These are phyloP conservation scores for Penicilliopsis zonata DNA, from an alignment of 495 filamentous ascomycete species.

Conservation along the genomic window DNA sequence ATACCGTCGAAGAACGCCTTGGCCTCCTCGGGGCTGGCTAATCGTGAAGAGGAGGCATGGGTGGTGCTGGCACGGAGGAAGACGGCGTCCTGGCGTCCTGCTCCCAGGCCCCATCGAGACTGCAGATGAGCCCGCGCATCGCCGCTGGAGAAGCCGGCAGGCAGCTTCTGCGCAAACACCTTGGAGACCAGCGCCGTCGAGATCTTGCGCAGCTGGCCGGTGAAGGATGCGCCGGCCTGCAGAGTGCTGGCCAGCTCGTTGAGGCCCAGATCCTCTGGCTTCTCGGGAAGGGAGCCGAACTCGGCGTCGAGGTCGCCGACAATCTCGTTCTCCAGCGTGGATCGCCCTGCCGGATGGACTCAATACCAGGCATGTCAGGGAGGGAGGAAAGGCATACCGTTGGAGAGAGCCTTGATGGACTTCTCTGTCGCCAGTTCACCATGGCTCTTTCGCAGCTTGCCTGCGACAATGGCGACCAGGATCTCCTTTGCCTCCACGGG, in stretches of 20 bases:
- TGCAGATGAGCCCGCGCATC: conserved; percentile 10
- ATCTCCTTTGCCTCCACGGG: not conserved
- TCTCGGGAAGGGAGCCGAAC: conserved; percentile 7
- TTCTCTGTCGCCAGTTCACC: not conserved
- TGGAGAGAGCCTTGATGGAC: conserved; percentile 2
- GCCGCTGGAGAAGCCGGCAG: conserved; percentile 1
- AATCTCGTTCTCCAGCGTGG: conserved; percentile 11
- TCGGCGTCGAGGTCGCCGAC: conserved; percentile 8
- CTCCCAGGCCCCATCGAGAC: conserved; percentile 4
- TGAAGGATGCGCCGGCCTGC: not conserved
- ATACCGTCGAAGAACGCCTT: conserved; percentile 3
- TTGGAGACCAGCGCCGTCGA: not conserved
- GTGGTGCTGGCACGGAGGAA: conserved; percentile 1
- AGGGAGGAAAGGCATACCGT: not conserved
- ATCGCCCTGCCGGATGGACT: conserved; percentile 2
- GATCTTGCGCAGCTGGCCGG: conserved; percentile 2
- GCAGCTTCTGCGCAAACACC: conserved; percentile 6
- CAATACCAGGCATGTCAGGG: not conserved
- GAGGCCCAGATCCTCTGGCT: conserved; percentile 3
- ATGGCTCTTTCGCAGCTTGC: not conserved
- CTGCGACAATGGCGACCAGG: conserved; percentile 1
- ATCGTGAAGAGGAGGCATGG: not conserved
- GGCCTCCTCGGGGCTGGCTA: conserved; percentile 1
- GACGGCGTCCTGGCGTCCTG: conserved; percentile 2
- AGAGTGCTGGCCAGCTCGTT: conserved; percentile 1